Conservation (phyloP, 495 filamentous ascomycete species). For the Penicillium arizonense region DNA sequence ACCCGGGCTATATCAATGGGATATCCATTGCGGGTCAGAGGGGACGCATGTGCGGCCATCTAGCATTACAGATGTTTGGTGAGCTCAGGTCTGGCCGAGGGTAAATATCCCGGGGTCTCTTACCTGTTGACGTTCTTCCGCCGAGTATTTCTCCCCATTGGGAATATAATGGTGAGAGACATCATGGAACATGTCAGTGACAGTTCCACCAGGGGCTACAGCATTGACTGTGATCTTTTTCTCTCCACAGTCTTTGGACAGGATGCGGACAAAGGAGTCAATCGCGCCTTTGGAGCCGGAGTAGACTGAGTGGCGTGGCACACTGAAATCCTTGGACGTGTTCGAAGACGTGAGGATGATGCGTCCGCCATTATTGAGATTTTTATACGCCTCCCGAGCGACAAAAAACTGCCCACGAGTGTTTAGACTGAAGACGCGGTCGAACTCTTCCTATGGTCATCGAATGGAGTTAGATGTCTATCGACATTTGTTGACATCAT, state of each 20-base stretch:
- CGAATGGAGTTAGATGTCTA: too few relatives aligned
- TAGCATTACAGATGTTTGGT: too few relatives aligned
- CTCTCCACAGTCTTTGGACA: constrained; percentile 48
- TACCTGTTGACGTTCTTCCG: neutral
- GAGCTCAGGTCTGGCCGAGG: too few relatives aligned
- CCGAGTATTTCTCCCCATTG: constrained; percentile 34
- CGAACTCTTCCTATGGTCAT: constrained; percentile 50
- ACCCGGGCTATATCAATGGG: too few relatives aligned
- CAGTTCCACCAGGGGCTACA: constrained; percentile 64
- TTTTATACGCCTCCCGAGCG: neutral
- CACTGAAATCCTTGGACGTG: constrained; percentile 60
- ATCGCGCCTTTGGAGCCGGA: constrained; percentile 58
- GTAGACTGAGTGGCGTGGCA: constrained; percentile 63
- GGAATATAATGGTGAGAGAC: constrained; percentile 65
- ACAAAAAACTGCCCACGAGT: neutral
- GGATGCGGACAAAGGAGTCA: constrained; percentile 53
- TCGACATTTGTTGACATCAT: too few relatives aligned
- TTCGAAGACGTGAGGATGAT: constrained; percentile 65
- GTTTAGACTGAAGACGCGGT: constrained; percentile 38
- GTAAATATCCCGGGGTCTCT: too few relatives aligned
- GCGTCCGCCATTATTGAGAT: constrained; percentile 35
- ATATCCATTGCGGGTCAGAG: too few relatives aligned
- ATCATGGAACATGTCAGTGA: constrained; percentile 68
- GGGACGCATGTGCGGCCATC: too few relatives aligned
- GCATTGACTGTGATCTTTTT: constrained; percentile 65